Evolutionary conservation across 2,329 filamentous ascomycete species (phyloP).

Genomic region (Camptophora hylomeconis): DNA sequence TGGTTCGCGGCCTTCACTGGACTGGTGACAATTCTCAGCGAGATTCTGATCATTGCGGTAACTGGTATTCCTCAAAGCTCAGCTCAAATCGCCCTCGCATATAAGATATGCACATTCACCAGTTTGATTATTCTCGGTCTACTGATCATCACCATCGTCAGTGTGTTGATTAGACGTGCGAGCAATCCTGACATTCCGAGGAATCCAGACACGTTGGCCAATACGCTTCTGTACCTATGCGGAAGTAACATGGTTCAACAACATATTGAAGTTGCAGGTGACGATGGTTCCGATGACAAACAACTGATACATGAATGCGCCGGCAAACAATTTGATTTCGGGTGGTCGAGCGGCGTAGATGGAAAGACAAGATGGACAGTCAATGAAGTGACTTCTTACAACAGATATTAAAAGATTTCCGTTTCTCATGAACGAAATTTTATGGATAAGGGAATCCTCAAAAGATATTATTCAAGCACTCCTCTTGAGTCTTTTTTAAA

Average conservation of each 20-base stretch:
- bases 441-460: no score
- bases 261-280: neutral
- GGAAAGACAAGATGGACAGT: slow-evolving; percentile 4
- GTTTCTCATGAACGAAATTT: no score
- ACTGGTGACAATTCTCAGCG: slow-evolving; percentile 6
- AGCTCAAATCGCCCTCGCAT: slow-evolving; percentile 7
- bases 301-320: slow-evolving; percentile 2
- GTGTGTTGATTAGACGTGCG: slow-evolving; percentile 8
- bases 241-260: slow-evolving; percentile 1
- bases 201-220: slow-evolving; percentile 6
- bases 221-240: slow-evolving; percentile 10
- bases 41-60: slow-evolving; percentile 9
- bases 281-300: slow-evolving; percentile 1
- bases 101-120: slow-evolving; percentile 6
- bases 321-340: slow-evolving; percentile 2
- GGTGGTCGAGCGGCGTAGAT: slow-evolving; percentile 1
- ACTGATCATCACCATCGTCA: slow-evolving; percentile 6
- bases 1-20: slow-evolving; percentile 4
- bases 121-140: slow-evolving; percentile 7
- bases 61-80: slow-evolving; percentile 9
- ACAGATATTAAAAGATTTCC: no score
- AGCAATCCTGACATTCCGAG: slow-evolving; percentile 8
- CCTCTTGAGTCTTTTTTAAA: no score
- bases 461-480: no score
- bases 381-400: no score